Evolutionary conservation across 352 stramenopile genomes (phyloP).

Genomic region (Phytophthora cactorum): DNA sequence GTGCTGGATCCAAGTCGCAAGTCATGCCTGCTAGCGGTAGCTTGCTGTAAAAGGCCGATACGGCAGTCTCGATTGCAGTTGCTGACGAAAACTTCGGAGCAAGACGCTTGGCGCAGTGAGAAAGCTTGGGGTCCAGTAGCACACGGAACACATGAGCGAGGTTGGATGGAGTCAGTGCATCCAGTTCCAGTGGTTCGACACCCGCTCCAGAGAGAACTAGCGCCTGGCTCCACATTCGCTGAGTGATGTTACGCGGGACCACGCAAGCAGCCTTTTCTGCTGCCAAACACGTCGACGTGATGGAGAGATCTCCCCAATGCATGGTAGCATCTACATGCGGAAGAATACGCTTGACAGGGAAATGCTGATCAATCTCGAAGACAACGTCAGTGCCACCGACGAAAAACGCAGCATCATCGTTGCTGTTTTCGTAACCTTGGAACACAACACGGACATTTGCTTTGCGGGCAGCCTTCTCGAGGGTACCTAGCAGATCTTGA

Average conservation of each 20-base stretch:
- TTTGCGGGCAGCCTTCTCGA: constrained; percentile 50
- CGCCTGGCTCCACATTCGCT: constrained; percentile 62
- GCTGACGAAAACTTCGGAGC: constrained; percentile 45
- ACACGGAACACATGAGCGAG: constrained; percentile 49
- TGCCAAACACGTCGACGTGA: constrained; percentile 55
- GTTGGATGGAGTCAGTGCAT: constrained; percentile 49
- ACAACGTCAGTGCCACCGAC: constrained; percentile 44
- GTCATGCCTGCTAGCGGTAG: constrained; percentile 70
- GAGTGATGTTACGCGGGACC: constrained; percentile 47
- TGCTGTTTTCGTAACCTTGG: constrained; percentile 50
- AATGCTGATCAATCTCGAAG: constrained; percentile 55
- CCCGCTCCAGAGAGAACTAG: constrained; percentile 50
- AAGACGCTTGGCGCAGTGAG: constrained; percentile 46
- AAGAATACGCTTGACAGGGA: constrained; percentile 48
- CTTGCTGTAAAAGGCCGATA: constrained; percentile 67
- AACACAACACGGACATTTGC: constrained; percentile 62
- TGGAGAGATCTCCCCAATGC: constrained; percentile 66
- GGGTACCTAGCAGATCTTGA: constrained; percentile 47
- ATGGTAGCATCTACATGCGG: constrained; percentile 42
- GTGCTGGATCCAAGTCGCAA: constrained; percentile 70
- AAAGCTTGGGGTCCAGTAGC: constrained; percentile 41
- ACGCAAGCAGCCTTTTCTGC: constrained; percentile 60
- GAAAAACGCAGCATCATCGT: constrained; percentile 35
- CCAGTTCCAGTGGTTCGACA: constrained; percentile 50
- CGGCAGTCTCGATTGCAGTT: constrained; percentile 51